Evolutionary conservation across 169 alveolate species (phyloP), one percentile per base, ranked within the genome.

Genomic region (Plasmodium gaboni): DNA sequence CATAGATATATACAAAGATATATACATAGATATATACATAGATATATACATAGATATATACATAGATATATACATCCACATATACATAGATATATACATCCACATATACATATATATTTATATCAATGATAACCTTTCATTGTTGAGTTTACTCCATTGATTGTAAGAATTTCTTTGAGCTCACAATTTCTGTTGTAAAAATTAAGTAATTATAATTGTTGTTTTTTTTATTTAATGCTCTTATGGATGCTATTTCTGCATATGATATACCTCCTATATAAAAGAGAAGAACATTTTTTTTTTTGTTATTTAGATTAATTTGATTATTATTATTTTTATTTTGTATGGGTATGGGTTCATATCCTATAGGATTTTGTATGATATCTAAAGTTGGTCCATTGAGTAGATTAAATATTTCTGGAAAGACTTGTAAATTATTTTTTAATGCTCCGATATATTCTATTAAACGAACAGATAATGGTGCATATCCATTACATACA

Each of bases 401-500:
- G 2, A 76, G 42, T 15, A 80, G 63, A 57, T 68, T 80, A 67
- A 80, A 65, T 8, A 80, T 53, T 67, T 80, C 89, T 0, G 89
- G 89, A 3, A 80, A 50, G 42, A 69, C 71, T 55, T 80, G 89
- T 46, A 80, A 44, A 38, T 80, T 80, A 69, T 80, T 80, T 46
- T 80, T 80, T 28, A 80, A 13, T 8, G 68, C 28, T 2, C 65
- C 78, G 69, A 80, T 80, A 57, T 92, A 88, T 73, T 94, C 95
- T 8, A 87, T 83, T 68, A 92, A 48, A 44, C 96, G 46, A 13
- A 92, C 67, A 32, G 95, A 88, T 15, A 94, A 72, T 7, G 96
- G 96, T 8, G 95, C 96, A 61, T 94, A 94, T 1, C 96, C 96
- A 42, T 94, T 94, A 64, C 93, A 94, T 13, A 92, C 90, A 55